Evolutionary conservation across 345 rosid genomes (phyloP).

Genomic region (Eucalyptus pauciflora): DNA sequence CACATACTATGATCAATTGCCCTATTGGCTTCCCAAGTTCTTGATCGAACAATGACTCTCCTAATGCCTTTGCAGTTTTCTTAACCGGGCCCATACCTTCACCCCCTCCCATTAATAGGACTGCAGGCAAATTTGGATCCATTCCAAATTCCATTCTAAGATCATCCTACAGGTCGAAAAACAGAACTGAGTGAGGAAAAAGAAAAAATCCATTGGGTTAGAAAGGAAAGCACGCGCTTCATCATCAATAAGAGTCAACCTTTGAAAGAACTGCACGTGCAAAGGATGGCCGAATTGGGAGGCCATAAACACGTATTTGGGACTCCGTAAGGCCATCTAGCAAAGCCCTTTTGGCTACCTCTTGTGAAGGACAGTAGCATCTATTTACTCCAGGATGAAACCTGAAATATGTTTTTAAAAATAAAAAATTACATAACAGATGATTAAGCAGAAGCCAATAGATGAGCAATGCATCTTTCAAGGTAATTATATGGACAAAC

Average conservation of each 20-base stretch:
- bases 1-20: constrained; percentile 79
- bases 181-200: neutral
- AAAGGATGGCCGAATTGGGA: constrained; percentile 94
- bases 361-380: constrained; percentile 91
- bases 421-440: neutral
- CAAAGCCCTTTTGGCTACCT: constrained; percentile 80
- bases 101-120: constrained; percentile 95
- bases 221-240: neutral
- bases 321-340: constrained; percentile 68
- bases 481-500: constrained; percentile 16
- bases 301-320: constrained; percentile 71
- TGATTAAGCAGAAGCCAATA: neutral
- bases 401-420: constrained; percentile 27
- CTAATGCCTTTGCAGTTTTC: constrained; percentile 82
- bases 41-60: constrained; percentile 41
- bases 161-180: constrained; percentile 32
- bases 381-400: constrained; percentile 90
- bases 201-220: neutral
- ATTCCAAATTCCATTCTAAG: constrained; percentile 67
- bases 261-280: constrained; percentile 74
- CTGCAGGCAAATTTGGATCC: constrained; percentile 78
- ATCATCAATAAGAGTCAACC: constrained; percentile 14
- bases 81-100: constrained; percentile 99
- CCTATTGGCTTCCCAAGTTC: constrained; percentile 58
- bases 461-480: neutral